Evolutionary conservation across 1,139 yeast species (phyloP).

Genomic region (Nakaseomyces uthaithaninus): DNA sequence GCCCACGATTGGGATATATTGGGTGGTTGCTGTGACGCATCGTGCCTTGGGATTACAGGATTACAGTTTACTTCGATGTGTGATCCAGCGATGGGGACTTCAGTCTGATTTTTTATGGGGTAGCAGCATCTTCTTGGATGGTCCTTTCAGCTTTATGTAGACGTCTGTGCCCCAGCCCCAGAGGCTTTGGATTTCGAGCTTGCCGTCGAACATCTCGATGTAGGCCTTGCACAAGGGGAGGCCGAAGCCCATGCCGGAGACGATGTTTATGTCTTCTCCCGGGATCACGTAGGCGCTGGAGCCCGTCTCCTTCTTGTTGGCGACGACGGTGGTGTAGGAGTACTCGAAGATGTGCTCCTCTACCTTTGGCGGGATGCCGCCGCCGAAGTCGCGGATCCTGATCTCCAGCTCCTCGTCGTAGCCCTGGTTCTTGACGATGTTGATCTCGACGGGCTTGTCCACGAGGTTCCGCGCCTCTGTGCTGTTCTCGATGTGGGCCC

Average conservation of each 20-base stretch:
- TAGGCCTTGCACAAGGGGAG: conserved; percentile 75
- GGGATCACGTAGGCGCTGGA: conserved; percentile 53
- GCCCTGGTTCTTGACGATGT: conserved; percentile 44
- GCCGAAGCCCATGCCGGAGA: conserved; percentile 97
- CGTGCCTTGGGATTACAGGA: too few species aligned
- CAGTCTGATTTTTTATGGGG: background rate
- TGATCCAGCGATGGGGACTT: background rate
- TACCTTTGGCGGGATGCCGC: conserved; percentile 67
- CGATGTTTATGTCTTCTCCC: conserved; percentile 61
- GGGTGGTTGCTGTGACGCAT: too few species aligned
- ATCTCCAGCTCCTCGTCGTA: conserved; percentile 42
- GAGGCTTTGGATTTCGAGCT: conserved; percentile 67
- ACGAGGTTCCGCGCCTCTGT: conserved; percentile 27
- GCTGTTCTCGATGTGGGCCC: conserved; percentile 73
- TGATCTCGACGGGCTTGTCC: conserved; percentile 54
- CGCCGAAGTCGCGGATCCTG: conserved; percentile 78
- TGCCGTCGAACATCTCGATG: conserved; percentile 66
- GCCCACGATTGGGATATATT: too few species aligned
- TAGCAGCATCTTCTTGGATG: conserved; percentile 16
- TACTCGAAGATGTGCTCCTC: conserved; percentile 70
- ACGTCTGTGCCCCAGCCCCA: conserved; percentile 82
- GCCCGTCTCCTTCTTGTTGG: conserved; percentile 24
- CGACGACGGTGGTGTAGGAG: conserved; percentile 56
- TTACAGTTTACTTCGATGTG: too few species aligned
- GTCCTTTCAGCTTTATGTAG: conserved; percentile 43